Evolutionary conservation across 1,284 basidiomycete species (phyloP).

Genomic region (Ceratobasidium sp.): DNA sequence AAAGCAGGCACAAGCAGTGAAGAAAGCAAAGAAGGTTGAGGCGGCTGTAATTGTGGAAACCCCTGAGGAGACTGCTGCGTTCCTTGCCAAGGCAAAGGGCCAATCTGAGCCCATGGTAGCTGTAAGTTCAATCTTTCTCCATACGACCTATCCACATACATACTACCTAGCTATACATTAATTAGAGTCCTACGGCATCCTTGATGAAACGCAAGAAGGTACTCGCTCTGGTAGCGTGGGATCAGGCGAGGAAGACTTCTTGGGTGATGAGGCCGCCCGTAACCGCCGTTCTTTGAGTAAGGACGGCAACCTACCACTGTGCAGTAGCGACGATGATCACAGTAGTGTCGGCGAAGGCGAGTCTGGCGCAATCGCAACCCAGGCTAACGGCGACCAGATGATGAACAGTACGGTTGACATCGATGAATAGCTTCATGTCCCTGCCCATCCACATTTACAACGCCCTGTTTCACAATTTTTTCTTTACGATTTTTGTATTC

Average conservation of each 20-base stretch:
- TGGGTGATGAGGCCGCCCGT: neutral
- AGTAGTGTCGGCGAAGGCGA: neutral
- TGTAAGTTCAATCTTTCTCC: neutral
- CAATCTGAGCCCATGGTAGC: neutral
- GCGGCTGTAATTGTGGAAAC: neutral
- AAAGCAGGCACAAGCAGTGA: neutral
- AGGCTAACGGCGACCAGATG: neutral
- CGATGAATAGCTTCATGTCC: neutral
- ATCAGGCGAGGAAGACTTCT: neutral
- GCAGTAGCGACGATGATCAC: neutral
- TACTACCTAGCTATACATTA: neutral
- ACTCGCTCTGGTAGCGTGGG: neutral
- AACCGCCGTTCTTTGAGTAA: neutral
- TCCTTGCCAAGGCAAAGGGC: neutral
- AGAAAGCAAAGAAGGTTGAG: constrained; percentile 9
- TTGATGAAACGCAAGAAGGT: neutral
- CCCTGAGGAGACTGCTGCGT: constrained; percentile 17
- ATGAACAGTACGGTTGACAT: neutral
- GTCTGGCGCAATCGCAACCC: constrained; percentile 1
- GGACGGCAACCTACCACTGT: neutral
- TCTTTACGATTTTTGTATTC: neutral
- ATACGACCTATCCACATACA: neutral
- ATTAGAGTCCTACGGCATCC: neutral
- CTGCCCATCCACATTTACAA: constrained; percentile 4
- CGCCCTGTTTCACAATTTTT: no score